phyloP scores from a whole-genome alignment of 2,329 filamentous ascomycete genomes.

The Chaetomium sp. region DNA sequence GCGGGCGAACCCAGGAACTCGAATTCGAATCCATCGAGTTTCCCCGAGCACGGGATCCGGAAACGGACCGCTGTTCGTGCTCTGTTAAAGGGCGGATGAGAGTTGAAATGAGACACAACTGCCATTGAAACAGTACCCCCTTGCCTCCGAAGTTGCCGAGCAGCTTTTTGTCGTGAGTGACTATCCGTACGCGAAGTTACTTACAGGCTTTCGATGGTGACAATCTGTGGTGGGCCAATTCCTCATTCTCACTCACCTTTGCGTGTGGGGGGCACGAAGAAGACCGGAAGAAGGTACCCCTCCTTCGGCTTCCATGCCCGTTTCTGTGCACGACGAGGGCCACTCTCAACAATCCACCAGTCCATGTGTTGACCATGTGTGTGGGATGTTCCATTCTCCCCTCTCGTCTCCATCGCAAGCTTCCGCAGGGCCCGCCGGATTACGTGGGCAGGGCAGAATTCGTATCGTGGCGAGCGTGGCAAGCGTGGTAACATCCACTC shows the following conservation, averaged over 20 bases:
- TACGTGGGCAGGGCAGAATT: too few relatives aligned
- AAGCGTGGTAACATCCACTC: too few relatives aligned
- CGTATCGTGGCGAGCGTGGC: too few relatives aligned
- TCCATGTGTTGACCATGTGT: constrained; percentile 16
- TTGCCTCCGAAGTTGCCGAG: background rate
- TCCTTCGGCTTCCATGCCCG: background rate
- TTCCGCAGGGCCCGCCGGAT: too few relatives aligned
- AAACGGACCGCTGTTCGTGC: background rate
- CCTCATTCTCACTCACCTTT: too few relatives aligned
- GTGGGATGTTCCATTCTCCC: constrained; percentile 4
- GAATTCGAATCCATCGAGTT: background rate
- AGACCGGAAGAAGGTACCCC: background rate
- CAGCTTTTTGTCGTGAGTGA: background rate
- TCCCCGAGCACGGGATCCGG: background rate
- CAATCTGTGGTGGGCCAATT: too few relatives aligned
- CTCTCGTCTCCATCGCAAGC: too few relatives aligned
- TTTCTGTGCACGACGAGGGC: background rate
- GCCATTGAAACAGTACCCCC: too few relatives aligned
- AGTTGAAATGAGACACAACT: too few relatives aligned
- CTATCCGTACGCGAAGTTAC: too few relatives aligned
- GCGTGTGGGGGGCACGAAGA: too few relatives aligned
- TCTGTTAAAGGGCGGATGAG: background rate
- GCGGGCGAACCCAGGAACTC: background rate
- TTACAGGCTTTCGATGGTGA: too few relatives aligned
- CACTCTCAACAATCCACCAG: background rate